A percentile compares a stretch with the other conserved stretches of the same genome.
Evolutionary conservation across 1,139 yeast genomes (phyloP).

Genomic region (Taphrina betulina): DNA sequence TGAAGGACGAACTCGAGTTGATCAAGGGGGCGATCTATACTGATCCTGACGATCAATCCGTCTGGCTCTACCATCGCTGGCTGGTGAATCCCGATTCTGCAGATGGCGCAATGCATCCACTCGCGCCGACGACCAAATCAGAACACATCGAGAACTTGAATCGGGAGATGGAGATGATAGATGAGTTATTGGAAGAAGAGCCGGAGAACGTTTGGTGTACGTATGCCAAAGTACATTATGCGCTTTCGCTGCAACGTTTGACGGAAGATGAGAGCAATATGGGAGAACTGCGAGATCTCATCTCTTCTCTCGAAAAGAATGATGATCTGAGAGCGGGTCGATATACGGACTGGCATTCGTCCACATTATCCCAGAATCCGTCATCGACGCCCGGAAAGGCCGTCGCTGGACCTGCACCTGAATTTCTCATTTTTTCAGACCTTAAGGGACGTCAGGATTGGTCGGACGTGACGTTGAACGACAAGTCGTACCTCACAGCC

Average conservation of each 20-base stretch:
- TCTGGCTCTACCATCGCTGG: slow-evolving; percentile 90
- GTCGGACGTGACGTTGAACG: slow-evolving; percentile 6
- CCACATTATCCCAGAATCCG: neutral
- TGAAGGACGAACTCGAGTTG: slow-evolving; percentile 57
- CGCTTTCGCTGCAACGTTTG: slow-evolving; percentile 36
- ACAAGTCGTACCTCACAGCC: neutral
- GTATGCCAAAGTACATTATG: slow-evolving; percentile 43
- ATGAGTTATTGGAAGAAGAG: slow-evolving; percentile 47
- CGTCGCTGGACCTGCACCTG: neutral
- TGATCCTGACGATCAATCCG: slow-evolving; percentile 90
- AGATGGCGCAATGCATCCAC: slow-evolving; percentile 42
- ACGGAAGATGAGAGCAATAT: slow-evolving; percentile 39
- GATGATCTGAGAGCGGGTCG: slow-evolving; percentile 73
- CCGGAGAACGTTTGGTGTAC: slow-evolving; percentile 47
- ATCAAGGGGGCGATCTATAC: slow-evolving; percentile 83
- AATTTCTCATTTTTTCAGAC: neutral
- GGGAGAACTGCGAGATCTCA: slow-evolving; percentile 39
- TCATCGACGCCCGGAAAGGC: neutral
- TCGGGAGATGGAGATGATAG: slow-evolving; percentile 42
- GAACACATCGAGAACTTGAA: slow-evolving; percentile 40
- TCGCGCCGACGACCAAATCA: slow-evolving; percentile 35
- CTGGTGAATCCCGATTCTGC: slow-evolving; percentile 59
- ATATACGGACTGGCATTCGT: slow-evolving; percentile 48
- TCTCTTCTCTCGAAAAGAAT: slow-evolving; percentile 52
- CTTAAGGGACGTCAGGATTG: slow-evolving; percentile 5